Evolutionary conservation across 2,329 filamentous ascomycete genomes (phyloP), one percentile per base, ranked within the genome.

Genomic region (Cladosporium halotolerans): DNA sequence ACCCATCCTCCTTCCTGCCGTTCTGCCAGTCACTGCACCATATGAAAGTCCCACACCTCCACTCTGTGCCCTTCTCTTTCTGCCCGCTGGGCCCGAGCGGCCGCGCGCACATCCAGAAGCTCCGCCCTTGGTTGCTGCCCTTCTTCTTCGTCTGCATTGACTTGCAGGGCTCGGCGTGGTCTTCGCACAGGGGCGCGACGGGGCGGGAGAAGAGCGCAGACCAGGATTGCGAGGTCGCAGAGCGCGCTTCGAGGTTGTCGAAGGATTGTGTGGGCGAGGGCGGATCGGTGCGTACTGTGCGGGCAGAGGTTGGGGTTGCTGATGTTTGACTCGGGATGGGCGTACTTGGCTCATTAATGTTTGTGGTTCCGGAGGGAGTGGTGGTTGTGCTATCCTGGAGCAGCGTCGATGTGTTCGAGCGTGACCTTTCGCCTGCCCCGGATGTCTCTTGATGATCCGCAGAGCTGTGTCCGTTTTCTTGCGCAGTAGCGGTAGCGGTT

Each of bases 11-110:
- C 16, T 41, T 32, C 7, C 19, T 40, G 3, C 55, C 58, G 53
- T 65, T 66, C 65, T 79, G 82, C 81, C 79, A 84, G 64, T 84
- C 81, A 62, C 77, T 83, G 42, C 74, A 77, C 82, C 82, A 85
- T 42, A 84, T 89, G 62, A 96, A 96, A 0, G 89, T 96, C 2
- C 79, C 76, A 69, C 92, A 97, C 41, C 89, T 82, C 89, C 91
- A 96, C 66, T 93, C 79, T 0, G 89, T 90, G 2, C 84, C 86
- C 55, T 77, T 86, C 70, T 95, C 91, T 67, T 93, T 93, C 61
- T 86, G 81, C 0, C 90, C 93, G 19, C 85, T 88, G 1, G 90
- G 90, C 0, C 90, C 92, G 2, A 97, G 72, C 3, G 93, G 93
- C 39, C 92, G 72, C 67, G 79, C 68, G 64, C 83, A 86, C 63